Conservation (phyloP, 371 early-diverging fungal genomes). For the Rhizopus sp. region DNA sequence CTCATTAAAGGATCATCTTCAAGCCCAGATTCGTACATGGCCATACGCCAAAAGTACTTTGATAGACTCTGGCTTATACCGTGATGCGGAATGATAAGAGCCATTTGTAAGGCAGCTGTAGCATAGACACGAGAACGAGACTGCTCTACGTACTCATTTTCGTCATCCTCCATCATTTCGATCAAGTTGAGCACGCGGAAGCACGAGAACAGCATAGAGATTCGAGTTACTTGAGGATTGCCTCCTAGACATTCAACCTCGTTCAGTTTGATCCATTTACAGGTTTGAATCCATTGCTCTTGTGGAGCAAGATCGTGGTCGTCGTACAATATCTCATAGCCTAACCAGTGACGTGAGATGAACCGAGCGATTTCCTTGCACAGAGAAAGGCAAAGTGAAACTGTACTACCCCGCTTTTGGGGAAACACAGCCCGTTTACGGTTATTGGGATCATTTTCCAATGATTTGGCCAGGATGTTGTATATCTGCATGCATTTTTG, state of each 20-base stretch:
- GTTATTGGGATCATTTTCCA: conserved; percentile 16
- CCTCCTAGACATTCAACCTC: conserved; percentile 52
- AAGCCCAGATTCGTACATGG: conserved; percentile 39
- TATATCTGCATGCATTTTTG: conserved; percentile 47
- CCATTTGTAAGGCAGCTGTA: conserved; percentile 43
- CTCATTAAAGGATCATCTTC: conserved; percentile 36
- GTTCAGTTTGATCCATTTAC: conserved; percentile 48
- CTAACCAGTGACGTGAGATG: conserved; percentile 38
- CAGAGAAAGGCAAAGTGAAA: conserved; percentile 17
- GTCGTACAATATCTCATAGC: conserved; percentile 41
- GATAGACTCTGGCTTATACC: conserved; percentile 25
- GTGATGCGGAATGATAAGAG: conserved; percentile 30
- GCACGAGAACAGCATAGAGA: conserved; percentile 33
- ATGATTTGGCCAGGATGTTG: conserved; percentile 28
- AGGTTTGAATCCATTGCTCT: conserved; percentile 42
- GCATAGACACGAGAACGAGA: conserved; percentile 41
- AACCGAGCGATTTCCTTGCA: conserved; percentile 29
- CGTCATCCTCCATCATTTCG: conserved; percentile 33
- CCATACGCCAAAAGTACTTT: conserved; percentile 36
- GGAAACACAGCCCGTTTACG: conserved; percentile 12
- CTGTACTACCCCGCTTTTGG: conserved; percentile 7
- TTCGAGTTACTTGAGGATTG: conserved; percentile 27
- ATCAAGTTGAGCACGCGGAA: conserved; percentile 31
- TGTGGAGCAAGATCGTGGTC: conserved; percentile 19
- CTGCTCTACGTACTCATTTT: conserved; percentile 27